Percentiles rank a stretch among this genome's conserved stretches.
Evolutionary conservation across 805 yeast genomes (phyloP).

Genomic region (Starmerella scarabaei): DNA sequence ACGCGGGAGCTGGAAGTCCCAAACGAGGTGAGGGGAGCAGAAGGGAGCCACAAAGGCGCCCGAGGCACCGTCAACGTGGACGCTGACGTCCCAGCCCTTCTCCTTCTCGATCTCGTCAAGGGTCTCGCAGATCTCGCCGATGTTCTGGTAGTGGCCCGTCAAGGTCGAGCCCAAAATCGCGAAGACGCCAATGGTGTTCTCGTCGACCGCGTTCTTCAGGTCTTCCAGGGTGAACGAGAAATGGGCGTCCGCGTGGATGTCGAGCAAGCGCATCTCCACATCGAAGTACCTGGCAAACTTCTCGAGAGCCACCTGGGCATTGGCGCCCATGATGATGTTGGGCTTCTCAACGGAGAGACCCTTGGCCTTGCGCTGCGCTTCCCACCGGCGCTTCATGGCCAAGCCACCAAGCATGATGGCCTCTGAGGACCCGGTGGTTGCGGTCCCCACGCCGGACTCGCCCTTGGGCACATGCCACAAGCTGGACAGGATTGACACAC

Average conservation of each 20-base stretch:
- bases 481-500: slow-evolving; percentile 65
- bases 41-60: slow-evolving; percentile 88
- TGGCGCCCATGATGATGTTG: slow-evolving; percentile 80
- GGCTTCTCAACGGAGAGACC: slow-evolving; percentile 56
- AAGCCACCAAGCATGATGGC: slow-evolving; percentile 90
- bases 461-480: slow-evolving; percentile 63
- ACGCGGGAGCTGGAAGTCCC: slow-evolving; percentile 73
- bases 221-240: slow-evolving; percentile 51
- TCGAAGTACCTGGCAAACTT: slow-evolving; percentile 90
- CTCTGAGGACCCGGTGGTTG: slow-evolving; percentile 89
- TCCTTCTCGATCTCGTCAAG: slow-evolving; percentile 56
- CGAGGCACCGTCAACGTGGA: slow-evolving; percentile 89
- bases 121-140: slow-evolving; percentile 45
- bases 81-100: slow-evolving; percentile 57
- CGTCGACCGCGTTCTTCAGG: slow-evolving; percentile 59
- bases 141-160: slow-evolving; percentile 84
- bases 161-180: slow-evolving; percentile 85
- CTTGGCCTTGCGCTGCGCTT: slow-evolving; percentile 42
- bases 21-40: slow-evolving; percentile 54
- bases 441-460: slow-evolving; percentile 58
- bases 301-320: slow-evolving; percentile 89
- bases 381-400: slow-evolving; percentile 88
- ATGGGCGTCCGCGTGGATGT: slow-evolving; percentile 46
- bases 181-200: slow-evolving; percentile 83
- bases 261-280: slow-evolving; percentile 68